phyloP scores from a whole-genome alignment of 352 stramenopile species.

The Phytophthora megakarya region DNA sequence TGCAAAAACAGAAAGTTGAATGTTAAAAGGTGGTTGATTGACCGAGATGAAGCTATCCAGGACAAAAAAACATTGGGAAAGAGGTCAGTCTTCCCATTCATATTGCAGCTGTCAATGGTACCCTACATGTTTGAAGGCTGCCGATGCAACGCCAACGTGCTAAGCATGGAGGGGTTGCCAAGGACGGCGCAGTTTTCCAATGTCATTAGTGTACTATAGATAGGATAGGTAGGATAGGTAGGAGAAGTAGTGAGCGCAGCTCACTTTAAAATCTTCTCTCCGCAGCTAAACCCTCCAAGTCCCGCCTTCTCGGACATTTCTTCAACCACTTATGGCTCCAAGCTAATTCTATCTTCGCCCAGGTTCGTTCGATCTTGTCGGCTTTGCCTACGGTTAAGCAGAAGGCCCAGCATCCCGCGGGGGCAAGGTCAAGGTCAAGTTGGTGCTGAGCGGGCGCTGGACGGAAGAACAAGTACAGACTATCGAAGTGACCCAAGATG shows the following conservation, averaged over 20 bases:
- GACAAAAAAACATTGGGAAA: too few relatives aligned
- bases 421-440: too few relatives aligned
- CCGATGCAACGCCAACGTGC: background rate
- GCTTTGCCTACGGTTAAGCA: slow-evolving; percentile 8
- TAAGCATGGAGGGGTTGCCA: background rate
- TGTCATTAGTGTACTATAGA: background rate
- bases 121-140: too few relatives aligned
- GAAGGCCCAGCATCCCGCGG: too few relatives aligned
- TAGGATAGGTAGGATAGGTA: background rate
- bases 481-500: background rate
- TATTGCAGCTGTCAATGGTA: too few relatives aligned
- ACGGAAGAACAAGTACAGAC: background rate
- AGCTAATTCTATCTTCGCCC: slow-evolving; percentile 14
- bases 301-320: background rate
- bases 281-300: slow-evolving; percentile 4
- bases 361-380: background rate
- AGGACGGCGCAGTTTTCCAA: background rate
- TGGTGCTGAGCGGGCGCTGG: slow-evolving; percentile 5
- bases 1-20: too few relatives aligned
- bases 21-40: too few relatives aligned
- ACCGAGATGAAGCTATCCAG: too few relatives aligned
- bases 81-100: too few relatives aligned
- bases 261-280: background rate
- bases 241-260: background rate
- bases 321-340: background rate